These are phyloP conservation scores for Voacanga thouarsii DNA, from an alignment of 257 asterid genomes.

Conservation along the genomic window DNA sequence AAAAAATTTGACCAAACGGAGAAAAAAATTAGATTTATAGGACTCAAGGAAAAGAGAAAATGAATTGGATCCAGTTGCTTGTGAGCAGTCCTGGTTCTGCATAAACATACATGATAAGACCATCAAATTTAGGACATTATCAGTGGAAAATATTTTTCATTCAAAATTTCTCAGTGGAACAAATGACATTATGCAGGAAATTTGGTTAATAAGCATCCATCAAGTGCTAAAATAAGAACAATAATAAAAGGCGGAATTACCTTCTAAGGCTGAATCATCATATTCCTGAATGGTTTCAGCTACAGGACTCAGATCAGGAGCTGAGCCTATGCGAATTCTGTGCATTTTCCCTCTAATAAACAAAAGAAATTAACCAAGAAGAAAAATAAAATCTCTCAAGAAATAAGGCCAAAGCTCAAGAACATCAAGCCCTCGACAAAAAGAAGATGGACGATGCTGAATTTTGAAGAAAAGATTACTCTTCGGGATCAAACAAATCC, in stretches of 20 bases:
- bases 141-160: background rate
- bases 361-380: background rate
- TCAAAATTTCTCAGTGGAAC: background rate
- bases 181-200: background rate
- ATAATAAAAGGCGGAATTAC: conserved; percentile 25
- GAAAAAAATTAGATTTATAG: background rate
- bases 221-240: background rate
- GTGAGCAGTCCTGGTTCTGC: no score
- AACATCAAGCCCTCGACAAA: conserved; percentile 12
- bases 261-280: conserved; percentile 68
- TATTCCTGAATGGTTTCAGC: conserved; percentile 24
- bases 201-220: background rate
- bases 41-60: background rate
- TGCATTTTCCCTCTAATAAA: conserved; percentile 30
- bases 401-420: conserved; percentile 3
- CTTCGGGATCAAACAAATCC: conserved; percentile 7
- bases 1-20: background rate
- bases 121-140: background rate
- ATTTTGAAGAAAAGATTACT: conserved; percentile 25
- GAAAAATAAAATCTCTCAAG: conserved; percentile 14
- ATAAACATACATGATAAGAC: background rate
- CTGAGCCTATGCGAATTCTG: conserved; percentile 36
- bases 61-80: no score
- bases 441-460: conserved; percentile 5
- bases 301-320: conserved; percentile 36